Conservation (phyloP, 768 basidiomycete genomes). For the Rhodosporidiobolus odoratus region DNA sequence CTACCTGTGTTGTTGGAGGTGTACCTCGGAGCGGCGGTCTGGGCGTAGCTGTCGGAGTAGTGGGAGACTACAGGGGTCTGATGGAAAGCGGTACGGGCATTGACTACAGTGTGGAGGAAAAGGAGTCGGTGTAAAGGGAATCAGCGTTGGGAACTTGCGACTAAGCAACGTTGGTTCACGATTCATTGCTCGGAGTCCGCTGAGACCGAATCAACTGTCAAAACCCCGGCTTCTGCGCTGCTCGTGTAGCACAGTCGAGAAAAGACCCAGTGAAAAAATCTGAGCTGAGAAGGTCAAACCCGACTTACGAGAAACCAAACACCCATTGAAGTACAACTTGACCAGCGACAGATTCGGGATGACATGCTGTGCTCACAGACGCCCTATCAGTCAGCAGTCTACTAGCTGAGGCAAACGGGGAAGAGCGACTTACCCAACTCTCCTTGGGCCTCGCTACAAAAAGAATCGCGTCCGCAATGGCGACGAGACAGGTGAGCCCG, state of each 20-base stretch:
- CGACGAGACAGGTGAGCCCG: conserved; percentile 11
- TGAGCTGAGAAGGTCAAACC: neutral
- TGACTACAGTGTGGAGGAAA: neutral
- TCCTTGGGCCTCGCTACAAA: neutral
- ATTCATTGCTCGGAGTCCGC: no score
- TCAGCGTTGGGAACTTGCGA: no score
- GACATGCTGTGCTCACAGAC: conserved; percentile 4
- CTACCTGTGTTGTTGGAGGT: no score
- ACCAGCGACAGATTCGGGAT: conserved; percentile 39
- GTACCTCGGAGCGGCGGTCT: no score
- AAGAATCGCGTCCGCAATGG: conserved; percentile 16
- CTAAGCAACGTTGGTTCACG: no score
- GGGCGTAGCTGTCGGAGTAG: no score
- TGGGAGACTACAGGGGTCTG: no score
- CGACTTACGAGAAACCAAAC: conserved; percentile 44
- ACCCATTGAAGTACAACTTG: conserved; percentile 50
- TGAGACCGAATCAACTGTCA: no score
- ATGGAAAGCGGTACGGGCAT: neutral
- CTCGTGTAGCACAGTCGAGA: no score
- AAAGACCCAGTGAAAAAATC: no score
- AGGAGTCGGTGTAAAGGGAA: no score
- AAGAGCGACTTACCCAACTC: neutral
- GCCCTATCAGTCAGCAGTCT: neutral
- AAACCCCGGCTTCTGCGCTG: no score
- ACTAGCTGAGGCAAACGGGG: neutral